Evolutionary conservation across 2,329 filamentous ascomycete species (phyloP).

Genomic region (Talaromyces rugulosus): DNA sequence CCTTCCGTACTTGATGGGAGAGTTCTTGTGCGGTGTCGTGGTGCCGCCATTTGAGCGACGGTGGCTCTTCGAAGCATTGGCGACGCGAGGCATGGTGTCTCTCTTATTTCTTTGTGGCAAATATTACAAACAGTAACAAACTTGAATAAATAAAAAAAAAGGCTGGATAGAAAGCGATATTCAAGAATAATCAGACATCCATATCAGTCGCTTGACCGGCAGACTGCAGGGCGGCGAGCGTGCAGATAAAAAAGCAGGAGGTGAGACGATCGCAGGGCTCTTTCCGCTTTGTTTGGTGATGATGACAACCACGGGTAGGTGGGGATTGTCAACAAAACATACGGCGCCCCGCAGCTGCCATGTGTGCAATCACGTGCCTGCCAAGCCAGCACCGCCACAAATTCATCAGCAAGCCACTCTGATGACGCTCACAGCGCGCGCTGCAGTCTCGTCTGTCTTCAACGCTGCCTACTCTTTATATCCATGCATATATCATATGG

Average conservation of each 20-base stretch:
- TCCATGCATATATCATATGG: not conserved
- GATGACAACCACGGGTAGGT: not conserved
- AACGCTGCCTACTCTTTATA: not conserved
- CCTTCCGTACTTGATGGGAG: conserved; percentile 45
- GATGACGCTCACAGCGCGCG: not conserved
- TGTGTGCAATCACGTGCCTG: conserved; percentile 15
- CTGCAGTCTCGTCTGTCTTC: not conserved
- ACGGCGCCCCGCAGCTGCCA: conserved; percentile 24
- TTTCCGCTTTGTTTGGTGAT: conserved; percentile 4
- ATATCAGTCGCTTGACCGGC: not conserved
- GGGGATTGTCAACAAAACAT: conserved; percentile 35
- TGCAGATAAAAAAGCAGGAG: not conserved
- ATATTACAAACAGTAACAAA: conserved; percentile 7
- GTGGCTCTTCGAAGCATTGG: conserved; percentile 40
- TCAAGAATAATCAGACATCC: conserved; percentile 4
- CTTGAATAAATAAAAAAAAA: not conserved
- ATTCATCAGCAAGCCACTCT: not conserved
- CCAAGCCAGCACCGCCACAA: not conserved
- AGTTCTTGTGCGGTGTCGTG: conserved; percentile 50
- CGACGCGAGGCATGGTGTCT: conserved; percentile 53
- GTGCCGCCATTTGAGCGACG: conserved; percentile 41
- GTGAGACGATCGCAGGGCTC: conserved; percentile 3
- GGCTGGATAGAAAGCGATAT: not conserved
- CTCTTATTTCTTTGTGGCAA: not conserved
- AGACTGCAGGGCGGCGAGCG: not conserved